Conservation (phyloP, 2,329 filamentous ascomycete species). For the Gaeumannomyces sp. region DNA sequence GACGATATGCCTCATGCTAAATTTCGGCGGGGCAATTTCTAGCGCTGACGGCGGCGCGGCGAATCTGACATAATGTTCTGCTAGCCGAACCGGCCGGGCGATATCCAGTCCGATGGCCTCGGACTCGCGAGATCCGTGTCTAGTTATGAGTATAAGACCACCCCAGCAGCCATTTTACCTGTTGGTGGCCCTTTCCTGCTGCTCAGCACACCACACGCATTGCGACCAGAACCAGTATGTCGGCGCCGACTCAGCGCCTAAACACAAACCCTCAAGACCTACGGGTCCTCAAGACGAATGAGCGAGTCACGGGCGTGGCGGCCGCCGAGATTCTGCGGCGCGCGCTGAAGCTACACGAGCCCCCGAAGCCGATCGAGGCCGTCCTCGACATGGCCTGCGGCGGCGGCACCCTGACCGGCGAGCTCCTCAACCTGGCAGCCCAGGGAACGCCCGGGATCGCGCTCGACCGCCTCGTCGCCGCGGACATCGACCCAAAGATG, state of each 20-base stretch:
- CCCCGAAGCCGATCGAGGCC: conserved; percentile 2
- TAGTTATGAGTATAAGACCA: no score
- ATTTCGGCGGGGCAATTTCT: no score
- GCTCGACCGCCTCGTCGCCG: conserved; percentile 5
- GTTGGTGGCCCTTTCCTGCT: no score
- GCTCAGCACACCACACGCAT: no score
- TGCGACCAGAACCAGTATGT: background rate
- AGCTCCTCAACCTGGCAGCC: background rate
- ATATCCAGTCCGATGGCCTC: no score
- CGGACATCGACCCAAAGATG: conserved; percentile 8
- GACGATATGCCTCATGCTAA: no score
- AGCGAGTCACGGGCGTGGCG: conserved; percentile 1
- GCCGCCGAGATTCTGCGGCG: conserved; percentile 7
- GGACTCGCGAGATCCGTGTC: no score
- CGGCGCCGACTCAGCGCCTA: background rate
- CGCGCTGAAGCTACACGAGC: background rate
- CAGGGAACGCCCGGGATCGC: background rate
- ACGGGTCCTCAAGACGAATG: conserved; percentile 4
- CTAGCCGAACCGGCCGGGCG: no score
- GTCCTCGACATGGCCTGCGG: conserved; percentile 9
- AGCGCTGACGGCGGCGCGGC: no score
- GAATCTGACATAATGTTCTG: no score
- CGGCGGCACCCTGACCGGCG: background rate
- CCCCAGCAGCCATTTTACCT: no score
- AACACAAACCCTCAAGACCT: conserved; percentile 3